Base-by-base conservation (phyloP, 2,329 filamentous ascomycete species). In the Juglanconis juglandina region DNA sequence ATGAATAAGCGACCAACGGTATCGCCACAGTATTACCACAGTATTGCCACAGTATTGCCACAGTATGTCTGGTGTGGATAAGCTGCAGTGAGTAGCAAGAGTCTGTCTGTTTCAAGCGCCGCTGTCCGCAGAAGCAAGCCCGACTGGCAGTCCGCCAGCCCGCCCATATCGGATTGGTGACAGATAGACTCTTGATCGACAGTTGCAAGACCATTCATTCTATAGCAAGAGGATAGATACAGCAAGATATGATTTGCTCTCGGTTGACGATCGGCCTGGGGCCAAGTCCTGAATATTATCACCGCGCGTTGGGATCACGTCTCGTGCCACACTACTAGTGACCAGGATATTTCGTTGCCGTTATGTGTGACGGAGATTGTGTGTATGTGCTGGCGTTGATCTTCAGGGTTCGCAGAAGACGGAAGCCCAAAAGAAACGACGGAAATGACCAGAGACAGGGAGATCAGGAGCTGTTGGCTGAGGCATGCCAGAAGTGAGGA, bases 141-240 rank as follows among this genome's bases (percentile, higher is more conserved):
- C 4, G 6, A 13, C 39, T 14, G n/a, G n/a, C n/a, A 13, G 39
- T 14, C 39, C 10, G n/a, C 39, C n/a, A 13, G 39, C 5, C 39
- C 10, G n/a, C 39, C 10, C 39, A 13, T 11, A 10, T 13, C 39
- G 39, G 7, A 10, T 42, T 42, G 39, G 39, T 14, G 39, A 14
- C 39, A 42, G 39, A 4, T 51, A 44, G 35, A 42, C 55, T 49
- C 55, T 51, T 52, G 55, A 58, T 58, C 55, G 55, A 58, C 55
- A 34, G 7, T 46, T 51, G 48, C 55, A 49, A 49, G 51, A 52
- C 55, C 30, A 34, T 56, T 42, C 30, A 34, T 56, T 42, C 35
- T 34, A 11, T 37, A 44, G 10, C 4, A 13, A 42, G 14, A 42
- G 39, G 10, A 5, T 42, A 42, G 6, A 39, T 11, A 7, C 7